Percentiles rank a stretch among this genome's conserved stretches.
Conservation (phyloP, 371 early-diverging fungal species). For the Chytridium lagenaria region DNA sequence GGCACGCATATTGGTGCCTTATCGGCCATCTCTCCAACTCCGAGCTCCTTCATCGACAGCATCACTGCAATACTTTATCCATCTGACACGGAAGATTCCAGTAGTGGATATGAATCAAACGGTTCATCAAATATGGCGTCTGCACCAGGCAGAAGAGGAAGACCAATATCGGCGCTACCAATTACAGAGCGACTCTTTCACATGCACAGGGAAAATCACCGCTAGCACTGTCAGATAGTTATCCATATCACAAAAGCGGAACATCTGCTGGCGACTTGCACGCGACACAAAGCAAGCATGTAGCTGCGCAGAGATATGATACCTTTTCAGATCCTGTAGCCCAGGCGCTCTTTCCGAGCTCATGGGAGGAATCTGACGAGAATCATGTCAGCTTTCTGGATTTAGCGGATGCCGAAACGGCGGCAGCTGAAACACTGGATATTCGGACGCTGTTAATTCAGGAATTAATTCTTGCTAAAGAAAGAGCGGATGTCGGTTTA, state of each 20-base stretch:
- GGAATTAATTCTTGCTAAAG: constrained; percentile 33
- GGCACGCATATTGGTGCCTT: neutral
- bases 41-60: neutral
- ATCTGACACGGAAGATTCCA: constrained; percentile 1
- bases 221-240: neutral
- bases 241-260: neutral
- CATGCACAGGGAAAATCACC: neutral
- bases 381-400: constrained; percentile 9
- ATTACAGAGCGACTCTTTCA: neutral
- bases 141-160: neutral
- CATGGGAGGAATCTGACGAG: neutral
- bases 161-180: neutral
- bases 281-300: neutral
- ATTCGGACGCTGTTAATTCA: constrained; percentile 16
- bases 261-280: neutral
- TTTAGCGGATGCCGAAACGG: neutral
- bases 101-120: neutral
- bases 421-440: neutral
- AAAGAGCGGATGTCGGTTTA: constrained; percentile 30
- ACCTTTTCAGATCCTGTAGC: neutral
- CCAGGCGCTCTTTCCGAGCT: neutral
- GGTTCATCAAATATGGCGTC: neutral
- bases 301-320: neutral
- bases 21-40: neutral
- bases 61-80: neutral